phyloP scores from a whole-genome alignment of 2,329 filamentous ascomycete genomes.

The Trichophyton mentagrophytes region DNA sequence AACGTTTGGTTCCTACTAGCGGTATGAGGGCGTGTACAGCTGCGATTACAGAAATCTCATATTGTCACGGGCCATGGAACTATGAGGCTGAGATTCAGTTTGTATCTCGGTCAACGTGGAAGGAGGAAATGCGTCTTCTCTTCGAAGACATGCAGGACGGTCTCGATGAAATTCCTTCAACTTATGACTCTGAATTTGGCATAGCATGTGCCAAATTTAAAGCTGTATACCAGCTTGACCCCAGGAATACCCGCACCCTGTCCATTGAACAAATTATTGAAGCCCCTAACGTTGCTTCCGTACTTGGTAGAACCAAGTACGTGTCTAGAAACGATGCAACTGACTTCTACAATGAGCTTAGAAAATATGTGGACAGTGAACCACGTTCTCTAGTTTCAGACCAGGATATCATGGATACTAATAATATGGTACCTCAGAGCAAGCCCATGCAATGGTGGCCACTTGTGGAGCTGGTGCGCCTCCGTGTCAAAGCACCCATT shows the following conservation, averaged over 20 bases:
- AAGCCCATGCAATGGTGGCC: conserved; percentile 32
- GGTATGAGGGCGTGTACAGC: conserved; percentile 52
- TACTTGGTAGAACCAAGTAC: conserved; percentile 37
- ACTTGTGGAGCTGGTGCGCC: conserved; percentile 31
- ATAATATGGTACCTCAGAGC: conserved; percentile 10
- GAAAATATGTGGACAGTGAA: conserved; percentile 46
- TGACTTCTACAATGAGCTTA: conserved; percentile 36
- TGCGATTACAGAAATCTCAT: conserved; percentile 48
- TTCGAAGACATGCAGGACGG: conserved; percentile 35
- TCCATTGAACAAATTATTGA: conserved; percentile 31
- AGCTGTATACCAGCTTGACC: conserved; percentile 22
- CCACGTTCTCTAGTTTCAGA: conserved; percentile 22
- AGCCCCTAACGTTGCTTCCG: conserved; percentile 24
- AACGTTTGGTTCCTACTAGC: conserved; percentile 43
- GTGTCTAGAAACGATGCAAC: conserved; percentile 28
- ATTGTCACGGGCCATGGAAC: conserved; percentile 36
- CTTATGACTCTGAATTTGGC: conserved; percentile 33
- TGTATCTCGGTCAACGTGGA: conserved; percentile 41
- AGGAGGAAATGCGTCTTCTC: conserved; percentile 38
- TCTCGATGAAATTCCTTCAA: conserved; percentile 15
- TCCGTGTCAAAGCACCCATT: conserved; percentile 39
- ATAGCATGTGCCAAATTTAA: conserved; percentile 33
- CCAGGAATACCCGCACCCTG: background rate
- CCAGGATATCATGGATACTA: conserved; percentile 4
- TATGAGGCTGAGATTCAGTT: conserved; percentile 50